Conservation (phyloP, 2,329 filamentous ascomycete genomes). For the Colletotrichum gigasporum region DNA sequence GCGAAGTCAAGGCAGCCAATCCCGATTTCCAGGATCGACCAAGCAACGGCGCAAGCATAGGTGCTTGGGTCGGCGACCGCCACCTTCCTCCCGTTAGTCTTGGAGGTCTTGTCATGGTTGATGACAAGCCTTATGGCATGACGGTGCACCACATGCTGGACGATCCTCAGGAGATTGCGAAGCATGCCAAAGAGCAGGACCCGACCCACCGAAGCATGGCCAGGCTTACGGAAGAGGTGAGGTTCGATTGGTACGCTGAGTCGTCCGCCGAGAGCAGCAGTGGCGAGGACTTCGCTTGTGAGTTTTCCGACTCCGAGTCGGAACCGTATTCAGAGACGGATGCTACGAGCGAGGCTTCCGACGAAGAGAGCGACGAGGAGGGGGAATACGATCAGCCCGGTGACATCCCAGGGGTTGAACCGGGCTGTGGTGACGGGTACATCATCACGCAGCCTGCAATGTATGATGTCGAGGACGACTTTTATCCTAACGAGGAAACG, state of each 20-base stretch:
- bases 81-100: conserved; percentile 93
- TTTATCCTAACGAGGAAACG: conserved; percentile 77
- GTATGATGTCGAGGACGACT: conserved; percentile 84
- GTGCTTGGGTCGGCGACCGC: conserved; percentile 84
- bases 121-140: conserved; percentile 89
- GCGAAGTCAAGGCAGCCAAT: conserved; percentile 64
- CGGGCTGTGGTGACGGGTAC: conserved; percentile 79
- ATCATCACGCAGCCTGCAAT: conserved; percentile 91
- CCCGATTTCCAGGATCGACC: conserved; percentile 82
- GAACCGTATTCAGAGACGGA: conserved; percentile 61
- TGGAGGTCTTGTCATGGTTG: conserved; percentile 86
- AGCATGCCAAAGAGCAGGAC: conserved; percentile 31
- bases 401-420: conserved; percentile 81
- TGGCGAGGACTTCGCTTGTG: conserved; percentile 66
- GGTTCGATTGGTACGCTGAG: conserved; percentile 55
- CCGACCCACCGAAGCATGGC: conserved; percentile 49
- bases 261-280: conserved; percentile 52
- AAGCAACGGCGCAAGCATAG: conserved; percentile 89
- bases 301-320: conserved; percentile 70
- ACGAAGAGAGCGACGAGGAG: conserved; percentile 60
- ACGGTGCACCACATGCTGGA: conserved; percentile 98
- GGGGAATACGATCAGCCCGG: conserved; percentile 69
- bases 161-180: conserved; percentile 59
- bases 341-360: conserved; percentile 58
- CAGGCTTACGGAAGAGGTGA: conserved; percentile 40